Evolutionary conservation across 225 moss, liverwort and hornwort species (phyloP), one percentile per base, ranked within the genome.

Genomic region (Straminergon stramineum): DNA sequence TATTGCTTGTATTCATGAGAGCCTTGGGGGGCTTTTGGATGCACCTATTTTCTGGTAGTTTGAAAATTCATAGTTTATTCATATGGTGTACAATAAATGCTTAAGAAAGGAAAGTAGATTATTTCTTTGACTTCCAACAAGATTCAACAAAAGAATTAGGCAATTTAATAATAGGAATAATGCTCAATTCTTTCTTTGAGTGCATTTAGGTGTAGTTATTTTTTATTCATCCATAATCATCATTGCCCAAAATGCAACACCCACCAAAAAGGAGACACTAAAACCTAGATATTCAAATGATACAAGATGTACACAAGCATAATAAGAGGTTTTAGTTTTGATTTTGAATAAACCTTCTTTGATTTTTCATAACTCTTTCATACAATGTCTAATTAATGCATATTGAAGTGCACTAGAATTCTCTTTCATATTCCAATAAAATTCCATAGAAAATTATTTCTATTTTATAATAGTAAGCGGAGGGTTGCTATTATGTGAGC

Each of bases 11-110:
- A 51, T 76, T 76, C 1, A 13, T 52, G 8, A 52, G 7, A 75
- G 1, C 2, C 1, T 20, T 20, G 1, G 2, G 17, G 2, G 7
- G 1, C 4, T 32, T 51, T 75, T 13, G 5, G 4, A 34, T 48
- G 51, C 19, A 19, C 7, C 18, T 51, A 48, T 1, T 48, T 48
- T 31, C 0, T 75, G 18, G 3, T 4, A 75, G 0, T 75, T 75
- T 31, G 8, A 32, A 51, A 32, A 32, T 32, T 32, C 0, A 20
- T 32, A 75, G 0, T 48, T 31, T 75, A 71, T 15, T 15, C 1
- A 4, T 41, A n/a, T n/a, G 23, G 22, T n/a, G 13, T 71, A 26
- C 16, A 43, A 41, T 9, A 45, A 45, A 45, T 74, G 45, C 6
- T 0, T 45, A 45, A 28, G 5, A 28, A 45, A 17, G 0, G 5